Conservation (phyloP, 371 early-diverging fungal species). For the Mortierella polycephala region DNA sequence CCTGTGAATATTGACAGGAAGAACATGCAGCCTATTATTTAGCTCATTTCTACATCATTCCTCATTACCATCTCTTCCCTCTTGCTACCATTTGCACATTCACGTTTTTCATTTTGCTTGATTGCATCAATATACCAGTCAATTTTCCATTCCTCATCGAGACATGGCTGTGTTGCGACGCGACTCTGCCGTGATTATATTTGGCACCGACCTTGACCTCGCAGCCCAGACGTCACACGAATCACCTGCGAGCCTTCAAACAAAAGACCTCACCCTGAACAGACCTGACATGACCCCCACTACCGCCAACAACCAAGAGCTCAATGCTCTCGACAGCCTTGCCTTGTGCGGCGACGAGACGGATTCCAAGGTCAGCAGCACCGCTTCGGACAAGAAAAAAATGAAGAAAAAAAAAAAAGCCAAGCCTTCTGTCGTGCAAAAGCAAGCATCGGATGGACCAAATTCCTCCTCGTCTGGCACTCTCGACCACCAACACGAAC, state of each 20-base stretch:
- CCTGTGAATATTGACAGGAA: no score
- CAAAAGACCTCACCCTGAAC: not conserved
- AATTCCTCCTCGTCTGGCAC: not conserved
- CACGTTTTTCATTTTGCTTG: no score
- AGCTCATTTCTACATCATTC: no score
- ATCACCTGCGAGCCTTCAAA: no score
- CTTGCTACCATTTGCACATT: no score
- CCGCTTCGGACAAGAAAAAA: not conserved
- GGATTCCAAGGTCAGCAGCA: not conserved
- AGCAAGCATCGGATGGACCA: not conserved
- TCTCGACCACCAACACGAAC: not conserved
- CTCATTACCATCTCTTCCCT: no score
- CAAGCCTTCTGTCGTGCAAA: slow-evolving; percentile 68
- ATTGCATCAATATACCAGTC: no score
- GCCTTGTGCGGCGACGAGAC: not conserved
- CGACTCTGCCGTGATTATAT: slow-evolving; percentile 6
- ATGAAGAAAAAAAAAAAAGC: not conserved
- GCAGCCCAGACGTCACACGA: no score
- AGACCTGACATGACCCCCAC: not conserved
- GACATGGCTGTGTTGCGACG: not conserved
- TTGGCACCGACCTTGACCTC: slow-evolving; percentile 58
- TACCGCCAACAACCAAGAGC: not conserved
- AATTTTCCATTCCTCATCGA: not conserved
- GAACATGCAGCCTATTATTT: no score
- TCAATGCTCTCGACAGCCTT: not conserved